Conservation (phyloP, 768 basidiomycete species). For the Pulveroboletus ravenelii region DNA sequence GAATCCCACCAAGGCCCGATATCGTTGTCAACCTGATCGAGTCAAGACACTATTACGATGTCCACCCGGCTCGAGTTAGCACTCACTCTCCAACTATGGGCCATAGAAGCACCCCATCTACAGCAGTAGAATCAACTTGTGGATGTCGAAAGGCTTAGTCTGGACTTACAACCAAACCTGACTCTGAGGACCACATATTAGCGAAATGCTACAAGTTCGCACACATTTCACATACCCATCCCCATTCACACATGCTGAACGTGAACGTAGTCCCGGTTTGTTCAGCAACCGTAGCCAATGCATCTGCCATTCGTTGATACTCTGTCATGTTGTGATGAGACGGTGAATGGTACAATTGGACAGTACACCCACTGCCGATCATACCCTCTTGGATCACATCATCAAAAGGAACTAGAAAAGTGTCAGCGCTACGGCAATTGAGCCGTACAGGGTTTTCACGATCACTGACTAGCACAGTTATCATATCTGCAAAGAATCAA, state of each 20-base stretch:
- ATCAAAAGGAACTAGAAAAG: slow-evolving; percentile 48
- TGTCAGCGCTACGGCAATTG: neutral
- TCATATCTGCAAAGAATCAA: slow-evolving; percentile 42
- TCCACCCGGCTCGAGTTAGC: neutral
- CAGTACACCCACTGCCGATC: slow-evolving; percentile 41
- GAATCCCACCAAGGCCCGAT: slow-evolving; percentile 44
- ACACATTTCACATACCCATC: slow-evolving; percentile 40
- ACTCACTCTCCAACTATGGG: slow-evolving; percentile 43
- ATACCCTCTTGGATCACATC: slow-evolving; percentile 49
- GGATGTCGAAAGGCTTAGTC: slow-evolving; percentile 18
- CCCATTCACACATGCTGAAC: slow-evolving; percentile 66
- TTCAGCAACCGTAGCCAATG: slow-evolving; percentile 44
- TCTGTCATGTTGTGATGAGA: slow-evolving; percentile 32
- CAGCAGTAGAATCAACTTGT: neutral
- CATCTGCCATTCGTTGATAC: slow-evolving; percentile 55
- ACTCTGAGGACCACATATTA: slow-evolving; percentile 32
- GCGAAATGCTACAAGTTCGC: neutral
- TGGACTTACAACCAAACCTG: slow-evolving; percentile 59
- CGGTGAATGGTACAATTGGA: neutral
- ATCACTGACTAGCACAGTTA: slow-evolving; percentile 48
- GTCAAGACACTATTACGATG: neutral
- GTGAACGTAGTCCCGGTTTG: slow-evolving; percentile 48
- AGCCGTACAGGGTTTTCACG: neutral
- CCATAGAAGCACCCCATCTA: slow-evolving; percentile 34
- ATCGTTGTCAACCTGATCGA: slow-evolving; percentile 13